Conservation (phyloP, 2,329 filamentous ascomycete genomes). For the Lasiodiplodia sp. region DNA sequence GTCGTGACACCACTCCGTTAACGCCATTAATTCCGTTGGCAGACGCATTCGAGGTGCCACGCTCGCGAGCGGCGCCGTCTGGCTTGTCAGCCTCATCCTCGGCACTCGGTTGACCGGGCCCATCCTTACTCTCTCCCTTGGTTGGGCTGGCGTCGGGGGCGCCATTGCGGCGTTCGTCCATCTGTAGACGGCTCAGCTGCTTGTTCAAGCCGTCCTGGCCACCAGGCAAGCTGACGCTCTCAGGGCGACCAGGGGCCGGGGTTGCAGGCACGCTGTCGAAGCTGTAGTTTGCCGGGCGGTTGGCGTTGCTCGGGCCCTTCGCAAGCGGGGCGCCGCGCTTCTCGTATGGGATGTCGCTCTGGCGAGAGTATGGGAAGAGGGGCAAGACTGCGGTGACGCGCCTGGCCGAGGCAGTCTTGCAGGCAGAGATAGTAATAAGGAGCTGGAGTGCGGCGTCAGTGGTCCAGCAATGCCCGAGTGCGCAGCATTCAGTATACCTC, state of each 20-base stretch:
- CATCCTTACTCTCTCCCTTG: constrained; percentile 23
- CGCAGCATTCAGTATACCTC: constrained; percentile 56
- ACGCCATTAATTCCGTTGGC: constrained; percentile 67
- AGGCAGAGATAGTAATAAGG: constrained; percentile 97
- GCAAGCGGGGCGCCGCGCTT: constrained; percentile 89
- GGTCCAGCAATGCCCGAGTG: constrained; percentile 23
- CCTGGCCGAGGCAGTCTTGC: constrained; percentile 91
- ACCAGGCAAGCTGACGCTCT: constrained; percentile 70
- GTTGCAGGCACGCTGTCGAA: constrained; percentile 93
- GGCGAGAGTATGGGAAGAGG: constrained; percentile 94
- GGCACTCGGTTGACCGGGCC: constrained; percentile 35
- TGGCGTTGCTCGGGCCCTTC: constrained; percentile 62
- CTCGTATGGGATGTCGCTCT: constrained; percentile 96
- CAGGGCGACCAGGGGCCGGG: constrained; percentile 74
- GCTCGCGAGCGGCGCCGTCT: constrained; percentile 32
- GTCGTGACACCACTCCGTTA: constrained; percentile 37
- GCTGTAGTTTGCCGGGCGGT: constrained; percentile 67
- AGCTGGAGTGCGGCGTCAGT: constrained; percentile 52
- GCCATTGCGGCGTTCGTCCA: constrained; percentile 63
- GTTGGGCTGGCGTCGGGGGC: constrained; percentile 33
- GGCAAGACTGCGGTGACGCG: constrained; percentile 93
- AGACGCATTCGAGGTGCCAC: constrained; percentile 36
- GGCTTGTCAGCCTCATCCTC: constrained; percentile 39
- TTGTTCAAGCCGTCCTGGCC: constrained; percentile 75
- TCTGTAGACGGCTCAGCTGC: constrained; percentile 72